These are phyloP conservation scores for Lactarius trivialis DNA, from an alignment of 768 basidiomycete genomes.

Conservation along the genomic window DNA sequence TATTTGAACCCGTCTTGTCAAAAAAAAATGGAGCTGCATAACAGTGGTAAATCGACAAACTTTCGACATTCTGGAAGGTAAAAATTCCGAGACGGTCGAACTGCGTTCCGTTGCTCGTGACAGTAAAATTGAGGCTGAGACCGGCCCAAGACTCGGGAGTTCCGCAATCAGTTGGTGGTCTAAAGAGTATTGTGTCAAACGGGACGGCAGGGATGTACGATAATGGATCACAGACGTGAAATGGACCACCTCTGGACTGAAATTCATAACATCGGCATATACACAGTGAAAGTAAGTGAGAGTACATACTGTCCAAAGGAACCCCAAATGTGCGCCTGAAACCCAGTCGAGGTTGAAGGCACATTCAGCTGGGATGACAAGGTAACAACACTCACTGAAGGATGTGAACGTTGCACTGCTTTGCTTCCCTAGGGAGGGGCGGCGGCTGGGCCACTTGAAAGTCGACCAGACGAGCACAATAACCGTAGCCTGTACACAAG, in stretches of 20 bases:
- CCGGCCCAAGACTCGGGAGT: conserved; percentile 65
- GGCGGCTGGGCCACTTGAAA: conserved; percentile 75
- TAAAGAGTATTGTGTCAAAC: conserved; percentile 26
- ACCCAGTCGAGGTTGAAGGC: neutral
- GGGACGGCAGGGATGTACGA: neutral
- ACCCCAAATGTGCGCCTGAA: conserved; percentile 61
- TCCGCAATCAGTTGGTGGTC: conserved; percentile 70
- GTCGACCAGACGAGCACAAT: conserved; percentile 35
- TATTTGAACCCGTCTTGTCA: conserved; percentile 24
- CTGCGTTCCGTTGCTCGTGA: conserved; percentile 71
- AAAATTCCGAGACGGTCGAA: conserved; percentile 68
- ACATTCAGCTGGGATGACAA: conserved; percentile 1
- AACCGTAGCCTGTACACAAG: conserved; percentile 12
- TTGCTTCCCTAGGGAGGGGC: conserved; percentile 51
- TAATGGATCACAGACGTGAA: conserved; percentile 40
- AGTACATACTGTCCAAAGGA: conserved; percentile 57
- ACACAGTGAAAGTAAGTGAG: neutral
- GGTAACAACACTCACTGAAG: conserved; percentile 43
- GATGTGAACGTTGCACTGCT: conserved; percentile 59
- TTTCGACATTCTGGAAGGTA: conserved; percentile 73
- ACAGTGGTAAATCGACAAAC: conserved; percentile 33
- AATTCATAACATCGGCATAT: neutral
- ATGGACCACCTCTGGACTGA: conserved; percentile 53
- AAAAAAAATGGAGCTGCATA: neutral
- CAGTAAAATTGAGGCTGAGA: conserved; percentile 69